Evolutionary conservation across 1,139 yeast genomes (phyloP).

Genomic region (Kodamaea plutei): DNA sequence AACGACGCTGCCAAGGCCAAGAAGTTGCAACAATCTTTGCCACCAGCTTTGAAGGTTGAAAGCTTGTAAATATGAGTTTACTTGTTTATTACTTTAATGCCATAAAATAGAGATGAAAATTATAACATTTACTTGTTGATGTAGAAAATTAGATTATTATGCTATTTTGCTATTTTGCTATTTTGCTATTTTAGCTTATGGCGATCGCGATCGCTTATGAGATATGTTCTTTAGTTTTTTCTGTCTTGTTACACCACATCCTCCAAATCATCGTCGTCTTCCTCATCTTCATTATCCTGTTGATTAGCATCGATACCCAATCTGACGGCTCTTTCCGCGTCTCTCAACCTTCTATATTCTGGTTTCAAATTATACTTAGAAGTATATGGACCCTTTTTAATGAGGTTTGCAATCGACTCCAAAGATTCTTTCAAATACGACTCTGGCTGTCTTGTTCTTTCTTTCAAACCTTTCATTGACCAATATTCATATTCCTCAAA

Average conservation of each 20-base stretch:
- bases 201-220: too few relatives aligned
- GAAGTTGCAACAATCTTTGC: slow-evolving; percentile 97
- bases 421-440: slow-evolving; percentile 85
- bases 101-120: slow-evolving; percentile 6
- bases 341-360: slow-evolving; percentile 79
- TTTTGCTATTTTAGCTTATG: too few relatives aligned
- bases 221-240: too few relatives aligned
- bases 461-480: slow-evolving; percentile 92
- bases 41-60: slow-evolving; percentile 86
- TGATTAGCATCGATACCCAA: slow-evolving; percentile 43
- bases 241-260: slow-evolving; percentile 33
- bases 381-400: slow-evolving; percentile 95
- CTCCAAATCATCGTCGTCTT: slow-evolving; percentile 47
- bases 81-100: too few relatives aligned
- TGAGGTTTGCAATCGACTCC: slow-evolving; percentile 84
- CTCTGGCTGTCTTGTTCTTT: slow-evolving; percentile 94
- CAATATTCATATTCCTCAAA: slow-evolving; percentile 96
- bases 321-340: slow-evolving; percentile 68
- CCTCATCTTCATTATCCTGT: slow-evolving; percentile 43
- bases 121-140: slow-evolving; percentile 1
- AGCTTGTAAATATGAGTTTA: slow-evolving; percentile 51
- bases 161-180: too few relatives aligned
- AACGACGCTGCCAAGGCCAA: slow-evolving; percentile 97
- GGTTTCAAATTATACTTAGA: slow-evolving; percentile 85
- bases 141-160: not conserved